Evolutionary conservation across 1,284 basidiomycete genomes (phyloP), one percentile per base, ranked within the genome.

Genomic region (Irpex lacteus): DNA sequence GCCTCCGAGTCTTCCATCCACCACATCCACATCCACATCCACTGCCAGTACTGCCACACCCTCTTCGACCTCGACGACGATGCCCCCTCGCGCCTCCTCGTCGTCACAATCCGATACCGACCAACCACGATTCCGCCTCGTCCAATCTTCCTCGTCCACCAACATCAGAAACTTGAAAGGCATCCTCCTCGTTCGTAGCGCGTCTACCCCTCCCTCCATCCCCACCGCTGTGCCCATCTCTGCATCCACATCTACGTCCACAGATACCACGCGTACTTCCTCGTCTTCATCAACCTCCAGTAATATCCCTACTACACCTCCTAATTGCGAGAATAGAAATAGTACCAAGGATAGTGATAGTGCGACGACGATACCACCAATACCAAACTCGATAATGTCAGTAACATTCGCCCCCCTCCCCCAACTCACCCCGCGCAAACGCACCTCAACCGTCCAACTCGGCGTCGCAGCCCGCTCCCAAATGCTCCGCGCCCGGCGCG

Each of bases 391-490:
- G 32, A 34, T 34, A 34, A 34, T 34, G 32, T 34, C 32, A 34
- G 32, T 34, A 11, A 83, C 80, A 65, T 91, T 91, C 67, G 89
- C 89, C 0, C 89, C 89, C 0, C 79, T 91, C 40, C 89, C 89
- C 0, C 73, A 81, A 61, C 75, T 82, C 13, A 84, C 81, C 18
- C 85, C 84, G 1, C 79, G 84, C 44, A 83, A 82, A 68, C 82
- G 85, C 57, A 81, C 82, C 53, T 84, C 82, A 5, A 74, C 77
- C 54, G 77, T 80, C n/a, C 87, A 85, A 15, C 78, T 91, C 15
- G 89, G 89, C 32, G 82, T 88, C 68, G 83, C 86, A 60, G 85
- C 83, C n/a, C 84, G 86, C 60, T 80, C 79, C 32, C 80, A 81
- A 62, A 77, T 87, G 68, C 68, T 75, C 57, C 70, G 70, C n/a